Evolutionary conservation across 2,329 filamentous ascomycete genomes (phyloP).

Genomic region (Diaporthe nobilis): DNA sequence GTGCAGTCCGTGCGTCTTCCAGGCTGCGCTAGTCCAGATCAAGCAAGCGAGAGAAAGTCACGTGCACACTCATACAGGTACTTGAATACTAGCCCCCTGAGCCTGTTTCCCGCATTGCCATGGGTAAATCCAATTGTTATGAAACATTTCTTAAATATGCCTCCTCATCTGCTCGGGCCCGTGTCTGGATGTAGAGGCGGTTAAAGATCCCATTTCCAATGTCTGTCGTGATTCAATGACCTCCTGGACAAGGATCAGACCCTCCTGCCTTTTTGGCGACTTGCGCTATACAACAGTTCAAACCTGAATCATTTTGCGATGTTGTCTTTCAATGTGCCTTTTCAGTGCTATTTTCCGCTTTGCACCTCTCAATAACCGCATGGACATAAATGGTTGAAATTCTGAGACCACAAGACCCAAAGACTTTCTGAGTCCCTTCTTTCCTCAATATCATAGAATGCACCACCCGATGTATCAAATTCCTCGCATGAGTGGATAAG

Average conservation of each 20-base stretch:
- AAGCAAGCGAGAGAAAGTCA: background rate
- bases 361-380: too few species aligned
- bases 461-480: background rate
- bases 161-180: background rate
- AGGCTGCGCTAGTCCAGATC: background rate
- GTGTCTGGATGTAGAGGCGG: too few species aligned
- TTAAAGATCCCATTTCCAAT: too few species aligned
- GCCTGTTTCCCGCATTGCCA: background rate
- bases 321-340: background rate
- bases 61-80: background rate
- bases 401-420: background rate
- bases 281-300: too few species aligned
- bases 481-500: conserved; percentile 9
- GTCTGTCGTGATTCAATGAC: too few species aligned
- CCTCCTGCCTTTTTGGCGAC: too few species aligned
- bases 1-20: background rate
- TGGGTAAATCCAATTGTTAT: background rate
- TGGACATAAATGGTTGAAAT: background rate
- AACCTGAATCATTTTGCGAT: too few species aligned
- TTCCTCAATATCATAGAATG: background rate
- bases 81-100: background rate
- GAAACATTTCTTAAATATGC: too few species aligned
- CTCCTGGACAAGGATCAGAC: too few species aligned
- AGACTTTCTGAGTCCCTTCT: background rate
- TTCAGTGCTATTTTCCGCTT: background rate